These are phyloP conservation scores for Coniochaeta prunicola DNA, from an alignment of 2,329 filamentous ascomycete species.

Conservation along the genomic window DNA sequence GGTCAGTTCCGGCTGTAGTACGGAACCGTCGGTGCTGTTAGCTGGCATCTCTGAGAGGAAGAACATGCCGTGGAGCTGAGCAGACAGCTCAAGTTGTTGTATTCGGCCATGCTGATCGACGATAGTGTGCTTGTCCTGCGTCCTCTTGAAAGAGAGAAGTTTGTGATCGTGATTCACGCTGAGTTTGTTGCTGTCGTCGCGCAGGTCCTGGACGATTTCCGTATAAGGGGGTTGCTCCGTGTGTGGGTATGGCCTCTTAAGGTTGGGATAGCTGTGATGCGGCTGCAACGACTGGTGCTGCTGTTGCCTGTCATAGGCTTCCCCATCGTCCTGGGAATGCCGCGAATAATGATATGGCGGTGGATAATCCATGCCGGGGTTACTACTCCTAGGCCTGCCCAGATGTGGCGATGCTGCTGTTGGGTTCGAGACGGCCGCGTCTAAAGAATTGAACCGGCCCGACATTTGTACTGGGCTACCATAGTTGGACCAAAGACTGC, in stretches of 20 bases:
- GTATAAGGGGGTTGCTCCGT: constrained; percentile 48
- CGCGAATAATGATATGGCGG: constrained; percentile 44
- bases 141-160: constrained; percentile 49
- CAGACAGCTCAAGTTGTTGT: constrained; percentile 55
- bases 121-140: constrained; percentile 52
- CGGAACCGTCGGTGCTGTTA: constrained; percentile 47
- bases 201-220: constrained; percentile 54
- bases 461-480: constrained; percentile 46
- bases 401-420: constrained; percentile 39
- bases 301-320: constrained; percentile 46
- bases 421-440: constrained; percentile 38
- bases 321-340: constrained; percentile 47
- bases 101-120: constrained; percentile 52
- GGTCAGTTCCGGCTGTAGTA: constrained; percentile 73
- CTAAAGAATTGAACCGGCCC: constrained; percentile 42
- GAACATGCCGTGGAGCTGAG: constrained; percentile 84
- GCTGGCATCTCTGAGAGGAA: constrained; percentile 76
- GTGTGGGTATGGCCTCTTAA: constrained; percentile 52
- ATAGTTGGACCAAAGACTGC: constrained; percentile 53
- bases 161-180: constrained; percentile 55
- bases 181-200: constrained; percentile 50
- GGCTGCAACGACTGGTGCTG: constrained; percentile 38
- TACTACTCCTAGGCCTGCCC: constrained; percentile 42
- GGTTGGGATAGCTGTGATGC: constrained; percentile 45
- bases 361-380: constrained; percentile 33